phyloP scores from a whole-genome alignment of 257 asterid genomes.

The Jaltomata sinuosa region DNA sequence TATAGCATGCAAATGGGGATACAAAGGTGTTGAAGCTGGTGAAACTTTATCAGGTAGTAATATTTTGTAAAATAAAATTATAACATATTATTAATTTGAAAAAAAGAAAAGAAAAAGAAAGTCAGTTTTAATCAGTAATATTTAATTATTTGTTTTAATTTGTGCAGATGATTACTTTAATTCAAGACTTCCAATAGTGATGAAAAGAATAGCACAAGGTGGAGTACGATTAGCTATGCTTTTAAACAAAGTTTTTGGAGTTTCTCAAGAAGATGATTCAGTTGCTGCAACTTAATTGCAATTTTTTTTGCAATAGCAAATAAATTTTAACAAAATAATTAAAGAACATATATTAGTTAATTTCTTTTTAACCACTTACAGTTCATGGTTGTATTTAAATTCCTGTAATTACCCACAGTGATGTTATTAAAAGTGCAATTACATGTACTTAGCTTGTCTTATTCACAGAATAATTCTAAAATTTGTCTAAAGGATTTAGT shows the following conservation, averaged over 20 bases:
- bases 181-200: slow-evolving; percentile 68
- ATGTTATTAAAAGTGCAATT: not conserved
- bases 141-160: not conserved
- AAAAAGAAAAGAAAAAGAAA: not conserved
- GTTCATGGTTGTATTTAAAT: not conserved
- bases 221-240: slow-evolving; percentile 88
- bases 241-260: slow-evolving; percentile 47
- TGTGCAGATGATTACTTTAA: slow-evolving; percentile 59
- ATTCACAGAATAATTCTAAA: not conserved
- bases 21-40: slow-evolving; percentile 68
- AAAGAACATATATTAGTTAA: not conserved
- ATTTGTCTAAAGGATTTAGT: not conserved
- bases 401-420: not conserved
- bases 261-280: slow-evolving; percentile 15
- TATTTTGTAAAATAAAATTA: not conserved
- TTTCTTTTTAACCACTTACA: not conserved
- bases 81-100: too few relatives aligned
- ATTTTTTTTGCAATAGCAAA: not conserved
- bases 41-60: slow-evolving; percentile 65
- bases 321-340: not conserved
- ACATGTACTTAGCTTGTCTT: not conserved
- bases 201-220: slow-evolving; percentile 90
- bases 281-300: slow-evolving; percentile 21
- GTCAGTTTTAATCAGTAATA: not conserved
- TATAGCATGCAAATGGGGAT: slow-evolving; percentile 86